phyloP scores from a whole-genome alignment of 2,329 filamentous ascomycete genomes.

The Alternaria solani region DNA sequence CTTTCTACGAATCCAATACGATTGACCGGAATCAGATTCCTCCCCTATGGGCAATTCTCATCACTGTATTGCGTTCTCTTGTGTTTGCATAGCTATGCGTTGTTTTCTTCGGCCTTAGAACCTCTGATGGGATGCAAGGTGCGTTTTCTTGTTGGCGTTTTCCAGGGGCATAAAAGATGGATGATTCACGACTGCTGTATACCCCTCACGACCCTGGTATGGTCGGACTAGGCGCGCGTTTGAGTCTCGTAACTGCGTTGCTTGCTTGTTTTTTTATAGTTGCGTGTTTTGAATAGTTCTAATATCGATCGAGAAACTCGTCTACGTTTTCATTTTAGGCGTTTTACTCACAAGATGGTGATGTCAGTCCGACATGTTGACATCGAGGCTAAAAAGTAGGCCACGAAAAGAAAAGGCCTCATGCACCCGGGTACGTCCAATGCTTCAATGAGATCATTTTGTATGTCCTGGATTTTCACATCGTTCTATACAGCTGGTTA shows the following conservation, averaged over 20 bases:
- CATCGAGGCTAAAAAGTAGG: not conserved
- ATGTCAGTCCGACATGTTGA: not conserved
- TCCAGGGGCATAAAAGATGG: constrained; percentile 1
- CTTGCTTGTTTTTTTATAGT: not conserved
- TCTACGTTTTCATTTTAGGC: not conserved
- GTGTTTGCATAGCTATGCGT: constrained; percentile 7
- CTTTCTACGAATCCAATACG: not conserved
- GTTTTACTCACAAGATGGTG: not conserved
- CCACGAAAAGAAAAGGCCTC: not conserved
- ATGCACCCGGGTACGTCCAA: not conserved
- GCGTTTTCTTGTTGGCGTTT: constrained; percentile 9
- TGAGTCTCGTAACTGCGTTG: not conserved
- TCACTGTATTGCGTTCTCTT: not conserved
- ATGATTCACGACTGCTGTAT: constrained; percentile 9
- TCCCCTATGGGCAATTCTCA: not conserved
- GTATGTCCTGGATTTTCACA: not conserved
- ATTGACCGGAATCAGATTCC: not conserved
- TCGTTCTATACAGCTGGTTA: not conserved
- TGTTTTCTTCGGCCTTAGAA: not conserved
- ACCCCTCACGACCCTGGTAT: constrained; percentile 3
- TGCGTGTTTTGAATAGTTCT: constrained; percentile 1
- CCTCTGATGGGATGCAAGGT: not conserved
- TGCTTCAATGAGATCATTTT: not conserved
- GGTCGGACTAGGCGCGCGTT: constrained; percentile 2
- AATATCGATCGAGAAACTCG: not conserved